Evolutionary conservation across 2,329 filamentous ascomycete species (phyloP).

Genomic region (Westerdykella aurantiaca): DNA sequence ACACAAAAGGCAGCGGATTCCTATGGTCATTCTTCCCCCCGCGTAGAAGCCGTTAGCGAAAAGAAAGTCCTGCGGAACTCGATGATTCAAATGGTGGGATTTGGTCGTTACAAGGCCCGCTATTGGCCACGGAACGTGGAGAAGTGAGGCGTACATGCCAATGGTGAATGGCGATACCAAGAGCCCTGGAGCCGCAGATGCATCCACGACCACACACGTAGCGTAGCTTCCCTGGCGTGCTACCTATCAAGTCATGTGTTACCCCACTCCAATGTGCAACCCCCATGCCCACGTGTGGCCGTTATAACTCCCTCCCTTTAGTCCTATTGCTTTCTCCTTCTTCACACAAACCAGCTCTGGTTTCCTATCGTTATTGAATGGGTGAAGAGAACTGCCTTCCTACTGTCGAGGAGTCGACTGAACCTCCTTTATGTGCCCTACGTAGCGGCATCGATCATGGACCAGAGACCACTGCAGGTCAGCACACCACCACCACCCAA

Average conservation of each 20-base stretch:
- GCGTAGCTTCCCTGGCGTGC: conserved; percentile 17
- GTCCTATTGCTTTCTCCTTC: conserved; percentile 14
- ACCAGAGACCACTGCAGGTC: conserved; percentile 20
- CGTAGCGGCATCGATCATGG: conserved; percentile 22
- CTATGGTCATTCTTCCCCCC: neutral
- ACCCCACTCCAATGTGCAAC: conserved; percentile 5
- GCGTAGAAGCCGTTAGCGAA: neutral
- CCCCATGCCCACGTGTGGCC: conserved; percentile 7
- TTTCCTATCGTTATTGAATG: conserved; percentile 38
- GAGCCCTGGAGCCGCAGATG: conserved; percentile 8
- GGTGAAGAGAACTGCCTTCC: conserved; percentile 35
- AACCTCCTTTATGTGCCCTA: conserved; percentile 39
- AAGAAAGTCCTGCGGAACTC: too few species aligned
- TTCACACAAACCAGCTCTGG: conserved; percentile 23
- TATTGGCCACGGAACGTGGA: neutral
- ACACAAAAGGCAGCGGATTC: neutral
- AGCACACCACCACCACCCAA: conserved; percentile 13
- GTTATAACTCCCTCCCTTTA: conserved; percentile 30
- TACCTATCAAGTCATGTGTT: conserved; percentile 9
- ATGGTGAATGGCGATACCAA: conserved; percentile 13
- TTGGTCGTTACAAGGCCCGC: too few species aligned
- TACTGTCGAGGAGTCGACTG: conserved; percentile 39
- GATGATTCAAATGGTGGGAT: too few species aligned
- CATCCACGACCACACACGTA: conserved; percentile 22
- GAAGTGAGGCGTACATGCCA: neutral